Base-by-base conservation (phyloP, 140 eudicot species). In the Erigeron philadelphicus region DNA sequence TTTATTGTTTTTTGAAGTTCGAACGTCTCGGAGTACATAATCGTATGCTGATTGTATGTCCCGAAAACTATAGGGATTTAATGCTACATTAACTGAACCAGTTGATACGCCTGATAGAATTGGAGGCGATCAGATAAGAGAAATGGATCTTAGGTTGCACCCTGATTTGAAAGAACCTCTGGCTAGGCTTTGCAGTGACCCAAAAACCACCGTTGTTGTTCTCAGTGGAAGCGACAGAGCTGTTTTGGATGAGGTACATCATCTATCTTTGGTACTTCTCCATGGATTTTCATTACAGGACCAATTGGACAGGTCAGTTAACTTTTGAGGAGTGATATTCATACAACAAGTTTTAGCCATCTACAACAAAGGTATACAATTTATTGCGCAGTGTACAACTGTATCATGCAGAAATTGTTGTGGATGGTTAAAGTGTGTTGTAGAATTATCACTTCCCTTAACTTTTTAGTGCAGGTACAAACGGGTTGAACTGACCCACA, bases 81-180 rank as follows among this genome's bases (percentile, higher is more conserved):
- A 92, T 80, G 85, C 86, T 40, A 79, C 96, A 7, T 71, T 92
- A 72, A 88, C 96, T 11, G 98, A 92, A 81, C 78, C 88, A 9
- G 84, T 88, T 49, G 92, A 88, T 75, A 82, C 84, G 15, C 92
- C 89, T 21, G 96, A 88, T 48, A 79, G 95, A 82, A 78, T 93
- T 80, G 90, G 95, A 45, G 95, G 95, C 8, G 96, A 92, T 79
- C 98, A 92, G 79, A 84, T 92, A 47, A 83, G 85, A 76, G 98
- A 83, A 79, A 92, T 92, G 96, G 90, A 92, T 55, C 86, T 84
- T 15, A 88, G 86, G 83, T 77, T 92, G 79, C 96, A 88, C 79
- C 98, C 93, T 9, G 88, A 86, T 52, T 61, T 88, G 66, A 88
- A 81, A 80, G 88, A 68, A 48, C 80, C 95, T 48, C 77, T 92